These are phyloP conservation scores for Nakataea oryzae DNA, from an alignment of 2,329 filamentous ascomycete species.

Conservation along the genomic window DNA sequence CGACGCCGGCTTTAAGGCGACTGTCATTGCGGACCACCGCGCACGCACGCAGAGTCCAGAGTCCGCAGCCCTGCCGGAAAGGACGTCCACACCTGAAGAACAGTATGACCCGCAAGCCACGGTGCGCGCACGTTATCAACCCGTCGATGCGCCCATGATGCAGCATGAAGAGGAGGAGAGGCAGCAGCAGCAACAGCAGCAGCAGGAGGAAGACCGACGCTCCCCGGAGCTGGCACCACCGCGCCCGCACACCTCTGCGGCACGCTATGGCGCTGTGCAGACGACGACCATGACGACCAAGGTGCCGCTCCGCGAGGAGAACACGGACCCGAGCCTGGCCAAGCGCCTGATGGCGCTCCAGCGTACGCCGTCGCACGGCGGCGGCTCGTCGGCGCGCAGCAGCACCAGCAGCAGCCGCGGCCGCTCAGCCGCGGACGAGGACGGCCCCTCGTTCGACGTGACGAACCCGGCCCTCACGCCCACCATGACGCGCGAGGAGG, in stretches of 20 bases:
- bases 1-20: neutral
- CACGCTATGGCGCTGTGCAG: conserved; percentile 30
- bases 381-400: neutral
- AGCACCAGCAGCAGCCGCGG: conserved; percentile 15
- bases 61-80: neutral
- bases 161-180: neutral
- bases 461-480: conserved; percentile 50
- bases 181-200: no score
- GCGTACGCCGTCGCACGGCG: conserved; percentile 28
- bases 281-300: conserved; percentile 41
- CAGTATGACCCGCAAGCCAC: neutral
- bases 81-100: neutral
- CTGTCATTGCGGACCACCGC: neutral
- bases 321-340: conserved; percentile 28
- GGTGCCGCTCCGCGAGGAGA: conserved; percentile 39
- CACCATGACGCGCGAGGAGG: conserved; percentile 63
- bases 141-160: neutral
- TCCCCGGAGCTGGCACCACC: conserved; percentile 1
- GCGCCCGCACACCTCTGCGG: conserved; percentile 34
- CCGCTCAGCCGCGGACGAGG: conserved; percentile 8
- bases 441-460: conserved; percentile 35
- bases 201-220: neutral
- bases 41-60: neutral
- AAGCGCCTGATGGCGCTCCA: conserved; percentile 26
- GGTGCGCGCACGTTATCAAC: neutral